Evolutionary conservation across 805 yeast species (phyloP).

Genomic region (Candida silvicultrix): DNA sequence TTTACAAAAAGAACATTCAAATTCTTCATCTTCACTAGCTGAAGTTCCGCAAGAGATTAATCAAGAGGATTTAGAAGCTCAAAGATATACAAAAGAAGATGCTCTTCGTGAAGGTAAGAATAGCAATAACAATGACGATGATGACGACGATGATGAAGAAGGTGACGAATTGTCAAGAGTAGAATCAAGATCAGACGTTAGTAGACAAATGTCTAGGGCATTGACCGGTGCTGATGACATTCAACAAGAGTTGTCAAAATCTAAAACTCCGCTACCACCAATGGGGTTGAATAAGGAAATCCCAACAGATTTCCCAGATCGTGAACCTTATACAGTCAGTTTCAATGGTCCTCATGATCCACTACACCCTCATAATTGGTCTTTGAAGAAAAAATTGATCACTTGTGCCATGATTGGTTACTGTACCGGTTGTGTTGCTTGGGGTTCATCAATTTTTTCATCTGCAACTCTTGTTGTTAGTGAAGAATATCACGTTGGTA

Average conservation of each 20-base stretch:
- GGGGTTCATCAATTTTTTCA: conserved; percentile 84
- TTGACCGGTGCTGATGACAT: conserved; percentile 31
- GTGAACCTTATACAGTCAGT: conserved; percentile 61
- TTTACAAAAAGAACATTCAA: background rate
- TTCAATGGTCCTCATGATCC: conserved; percentile 82
- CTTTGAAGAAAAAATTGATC: conserved; percentile 36
- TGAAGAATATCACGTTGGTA: conserved; percentile 50
- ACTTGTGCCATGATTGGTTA: conserved; percentile 42
- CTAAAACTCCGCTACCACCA: conserved; percentile 35
- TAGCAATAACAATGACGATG: too few species aligned
- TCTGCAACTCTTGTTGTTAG: conserved; percentile 46
- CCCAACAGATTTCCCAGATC: conserved; percentile 44
- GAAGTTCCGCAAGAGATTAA: conserved; percentile 1
- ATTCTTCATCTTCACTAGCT: conserved; percentile 1
- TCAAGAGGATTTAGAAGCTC: conserved; percentile 1
- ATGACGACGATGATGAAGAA: conserved; percentile 1
- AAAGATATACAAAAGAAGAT: background rate
- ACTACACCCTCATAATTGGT: conserved; percentile 75
- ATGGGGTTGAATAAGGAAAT: conserved; percentile 62
- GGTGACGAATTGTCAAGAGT: conserved; percentile 2
- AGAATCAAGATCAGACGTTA: conserved; percentile 17
- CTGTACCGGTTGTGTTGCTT: conserved; percentile 47
- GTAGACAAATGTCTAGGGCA: conserved; percentile 33
- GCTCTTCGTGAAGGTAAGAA: too few species aligned
- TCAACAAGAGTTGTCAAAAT: conserved; percentile 23